Conservation (phyloP, 2,329 filamentous ascomycete species). For the Byssoonygena ceratinophila region DNA sequence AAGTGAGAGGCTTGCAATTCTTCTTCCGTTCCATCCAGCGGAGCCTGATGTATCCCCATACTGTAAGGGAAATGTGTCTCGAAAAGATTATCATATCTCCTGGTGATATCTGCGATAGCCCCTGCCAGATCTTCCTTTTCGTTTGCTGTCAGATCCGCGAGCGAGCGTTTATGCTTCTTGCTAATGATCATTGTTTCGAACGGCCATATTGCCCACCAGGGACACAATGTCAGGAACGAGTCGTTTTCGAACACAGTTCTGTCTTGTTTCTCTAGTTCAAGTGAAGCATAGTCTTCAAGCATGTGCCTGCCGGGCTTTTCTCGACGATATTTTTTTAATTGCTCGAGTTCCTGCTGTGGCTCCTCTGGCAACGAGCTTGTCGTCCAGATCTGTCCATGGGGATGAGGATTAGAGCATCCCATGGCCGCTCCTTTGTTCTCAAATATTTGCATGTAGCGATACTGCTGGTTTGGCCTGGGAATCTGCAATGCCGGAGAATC, state of each 20-base stretch:
- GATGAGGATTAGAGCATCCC: conserved; percentile 97
- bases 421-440: conserved; percentile 97
- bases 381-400: conserved; percentile 94
- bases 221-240: conserved; percentile 75
- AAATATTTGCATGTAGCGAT: conserved; percentile 98
- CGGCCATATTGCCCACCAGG: conserved; percentile 97
- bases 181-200: conserved; percentile 88
- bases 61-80: conserved; percentile 96
- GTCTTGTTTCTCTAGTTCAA: conserved; percentile 73
- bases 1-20: conserved; percentile 83
- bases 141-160: conserved; percentile 65
- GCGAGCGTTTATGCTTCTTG: conserved; percentile 69
- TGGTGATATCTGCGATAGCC: conserved; percentile 74
- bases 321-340: conserved; percentile 66
- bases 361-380: conserved; percentile 87
- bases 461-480: conserved; percentile 57
- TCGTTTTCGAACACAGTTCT: conserved; percentile 82
- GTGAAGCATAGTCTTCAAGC: conserved; percentile 72
- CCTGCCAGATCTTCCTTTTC: conserved; percentile 71
- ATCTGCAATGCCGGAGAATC: conserved; percentile 37
- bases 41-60: conserved; percentile 93
- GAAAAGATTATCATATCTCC: conserved; percentile 92
- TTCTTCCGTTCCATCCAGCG: conserved; percentile 66
- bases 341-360: conserved; percentile 63
- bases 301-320: conserved; percentile 65